Evolutionary conservation across 768 basidiomycete species (phyloP).

Genomic region (Exsudoporus frostii): DNA sequence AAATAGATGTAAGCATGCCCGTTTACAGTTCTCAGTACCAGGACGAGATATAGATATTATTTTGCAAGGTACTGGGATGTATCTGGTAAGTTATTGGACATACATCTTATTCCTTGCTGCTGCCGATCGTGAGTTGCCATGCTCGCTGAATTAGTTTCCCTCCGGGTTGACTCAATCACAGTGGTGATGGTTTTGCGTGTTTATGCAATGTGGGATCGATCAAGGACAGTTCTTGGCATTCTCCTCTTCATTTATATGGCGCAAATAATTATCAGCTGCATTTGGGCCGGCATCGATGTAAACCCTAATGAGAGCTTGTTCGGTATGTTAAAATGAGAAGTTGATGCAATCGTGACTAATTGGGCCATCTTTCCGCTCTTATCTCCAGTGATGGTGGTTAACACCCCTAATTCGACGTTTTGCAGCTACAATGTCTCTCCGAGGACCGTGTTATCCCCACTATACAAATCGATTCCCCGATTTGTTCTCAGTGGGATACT

Average conservation of each 20-base stretch:
- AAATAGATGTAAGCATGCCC: conserved; percentile 11
- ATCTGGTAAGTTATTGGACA: conserved; percentile 3
- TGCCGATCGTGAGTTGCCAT: conserved; percentile 13
- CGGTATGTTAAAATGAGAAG: no score
- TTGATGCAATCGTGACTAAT: no score
- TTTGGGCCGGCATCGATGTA: conserved; percentile 1
- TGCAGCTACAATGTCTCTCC: no score
- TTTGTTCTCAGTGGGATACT: conserved; percentile 1
- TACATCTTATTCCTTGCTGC: conserved; percentile 12
- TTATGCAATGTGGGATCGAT: conserved; percentile 14
- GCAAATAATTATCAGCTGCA: neutral
- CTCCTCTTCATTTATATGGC: conserved; percentile 1
- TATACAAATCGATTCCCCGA: neutral
- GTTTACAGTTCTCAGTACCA: neutral
- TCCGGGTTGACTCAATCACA: neutral
- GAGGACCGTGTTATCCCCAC: no score
- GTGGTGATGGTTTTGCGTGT: conserved; percentile 18
- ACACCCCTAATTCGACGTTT: no score
- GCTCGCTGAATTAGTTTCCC: neutral
- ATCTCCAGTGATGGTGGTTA: no score
- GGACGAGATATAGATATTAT: neutral
- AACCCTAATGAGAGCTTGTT: neutral
- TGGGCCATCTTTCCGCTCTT: no score
- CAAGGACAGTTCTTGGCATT: conserved; percentile 2
- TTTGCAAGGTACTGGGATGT: conserved; percentile 1